Evolutionary conservation across 257 asterid species (phyloP).

Genomic region (Ajuga chamaepitys): DNA sequence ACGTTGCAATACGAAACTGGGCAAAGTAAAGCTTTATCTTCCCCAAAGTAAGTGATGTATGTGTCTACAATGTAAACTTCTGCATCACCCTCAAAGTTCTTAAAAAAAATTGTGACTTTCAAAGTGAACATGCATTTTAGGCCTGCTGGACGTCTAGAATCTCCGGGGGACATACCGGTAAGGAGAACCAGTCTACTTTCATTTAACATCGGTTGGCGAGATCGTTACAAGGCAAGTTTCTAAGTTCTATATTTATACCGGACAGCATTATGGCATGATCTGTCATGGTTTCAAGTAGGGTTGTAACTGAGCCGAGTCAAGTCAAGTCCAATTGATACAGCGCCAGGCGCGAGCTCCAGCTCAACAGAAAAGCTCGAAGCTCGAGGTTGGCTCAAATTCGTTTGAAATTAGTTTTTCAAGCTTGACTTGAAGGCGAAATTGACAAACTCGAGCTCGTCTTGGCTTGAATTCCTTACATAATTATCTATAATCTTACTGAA

Average conservation of each 20-base stretch:
- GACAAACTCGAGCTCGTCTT: too few relatives aligned
- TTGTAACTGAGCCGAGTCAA: background rate
- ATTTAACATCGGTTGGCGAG: slow-evolving; percentile 83
- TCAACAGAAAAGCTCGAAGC: too few relatives aligned
- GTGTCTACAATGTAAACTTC: background rate
- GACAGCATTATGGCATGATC: background rate
- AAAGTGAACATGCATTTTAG: slow-evolving; percentile 18
- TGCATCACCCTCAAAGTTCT: background rate
- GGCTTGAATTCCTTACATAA: too few relatives aligned
- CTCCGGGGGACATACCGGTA: slow-evolving; percentile 26
- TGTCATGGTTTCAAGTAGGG: background rate
- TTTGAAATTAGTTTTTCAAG: too few relatives aligned
- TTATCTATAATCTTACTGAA: too few relatives aligned
- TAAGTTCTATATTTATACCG: background rate
- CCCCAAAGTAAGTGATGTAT: slow-evolving; percentile 47
- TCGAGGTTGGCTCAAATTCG: too few relatives aligned
- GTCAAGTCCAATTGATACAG: too few relatives aligned
- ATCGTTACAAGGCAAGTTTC: slow-evolving; percentile 55
- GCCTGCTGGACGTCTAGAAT: slow-evolving; percentile 25
- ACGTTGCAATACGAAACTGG: slow-evolving; percentile 80
- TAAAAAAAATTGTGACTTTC: background rate
- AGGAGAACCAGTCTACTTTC: slow-evolving; percentile 57
- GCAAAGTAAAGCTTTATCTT: slow-evolving; percentile 64
- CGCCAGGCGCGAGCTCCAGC: too few relatives aligned
- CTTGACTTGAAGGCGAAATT: too few relatives aligned